Base-by-base conservation (phyloP, 441 rosid species). In the Monsonia emarginata region DNA sequence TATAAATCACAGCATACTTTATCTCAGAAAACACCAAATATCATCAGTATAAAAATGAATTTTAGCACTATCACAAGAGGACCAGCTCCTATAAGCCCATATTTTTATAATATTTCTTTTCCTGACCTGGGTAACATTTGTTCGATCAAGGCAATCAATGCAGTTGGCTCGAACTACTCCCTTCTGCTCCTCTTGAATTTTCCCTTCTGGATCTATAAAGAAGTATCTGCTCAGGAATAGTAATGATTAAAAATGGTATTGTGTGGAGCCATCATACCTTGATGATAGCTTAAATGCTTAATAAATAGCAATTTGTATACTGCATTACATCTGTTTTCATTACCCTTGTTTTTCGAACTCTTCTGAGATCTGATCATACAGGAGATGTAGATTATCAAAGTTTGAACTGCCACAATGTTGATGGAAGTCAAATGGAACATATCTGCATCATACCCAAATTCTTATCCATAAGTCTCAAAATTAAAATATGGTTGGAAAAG, bases 101-200 rank as follows among this genome's bases (percentile, higher is more conserved):
- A 42, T 42, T 6, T 42, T 42, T 42, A 61, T 14, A 16, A 25
- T 9, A 10, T 21, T 3, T 22, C 18, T 66, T 61, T 59, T 62
- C 26, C 78, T 69, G 65, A 93, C 98, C 98, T 93, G 98, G 65
- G 95, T 90, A 42, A 93, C 98, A 76, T 93, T 93, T 72, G 98
- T 90, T 68, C 98, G 87, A 78, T 93, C 98, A 71, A 93, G 91
- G 82, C 96, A 90, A 72, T 93, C 98, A 65, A 93, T 93, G 82
- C 98, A 93, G 77, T 93, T 93, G 61, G 95, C 81, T 78, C 98
- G 86, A 70, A 93, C 67, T 44, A 88, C 76, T 64, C 98, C 97
- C 76, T 81, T 88, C 87, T 93, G 98, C 79, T 93, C 95, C 74
- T 75, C 88, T 66, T 86, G 79, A 75, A 85, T 78, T 30, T 79